Evolutionary conservation across 140 eudicot species (phyloP), one percentile per base, ranked within the genome.

Genomic region (Flaveria floridana): DNA sequence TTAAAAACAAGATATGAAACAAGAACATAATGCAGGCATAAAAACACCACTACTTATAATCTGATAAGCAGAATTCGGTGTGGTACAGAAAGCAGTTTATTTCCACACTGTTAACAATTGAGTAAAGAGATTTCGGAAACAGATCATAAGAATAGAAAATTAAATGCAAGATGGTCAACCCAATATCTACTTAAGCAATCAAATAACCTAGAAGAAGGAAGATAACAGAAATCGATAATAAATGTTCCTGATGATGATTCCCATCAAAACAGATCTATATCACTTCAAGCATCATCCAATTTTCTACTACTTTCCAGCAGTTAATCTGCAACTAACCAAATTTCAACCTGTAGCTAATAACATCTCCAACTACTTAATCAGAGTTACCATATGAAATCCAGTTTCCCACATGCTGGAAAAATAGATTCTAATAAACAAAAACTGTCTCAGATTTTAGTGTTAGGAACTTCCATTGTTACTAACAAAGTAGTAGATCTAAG

Each of bases 101-200:
- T 55, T 68, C 73, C 68, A 68, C 42, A 34, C 19, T 42, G 26
- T 44, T 44, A 77, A 68, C 67, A 66, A 66, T 20, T 52, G 9
- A 68, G 53, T 21, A 26, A n/a, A 4, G 5, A 61, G 10, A 39
- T 48, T n/a, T 53, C 41, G 2, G 52, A 14, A 76, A 42, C 47
- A 67, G 30, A 68, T 56, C 51, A 16, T 12, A 11, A 19, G 42
- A 30, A 59, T 46, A 53, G 62, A 16, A 44, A 44, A 18, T 12
- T 30, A 46, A 16, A 77, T 68, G 71, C 48, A 53, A 62, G 73
- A 75, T 16, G 61, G 25, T 76, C 20, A 68, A 76, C 47, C 75
- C 74, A 76, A 67, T 19, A 66, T 23, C 48, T 55, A 28, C 68
- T 28, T 20, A 76, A 68, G 39, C 48, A 76, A 41, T 41, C 66